Conservation (phyloP, 768 basidiomycete species). For the Suillus tomentosus region DNA sequence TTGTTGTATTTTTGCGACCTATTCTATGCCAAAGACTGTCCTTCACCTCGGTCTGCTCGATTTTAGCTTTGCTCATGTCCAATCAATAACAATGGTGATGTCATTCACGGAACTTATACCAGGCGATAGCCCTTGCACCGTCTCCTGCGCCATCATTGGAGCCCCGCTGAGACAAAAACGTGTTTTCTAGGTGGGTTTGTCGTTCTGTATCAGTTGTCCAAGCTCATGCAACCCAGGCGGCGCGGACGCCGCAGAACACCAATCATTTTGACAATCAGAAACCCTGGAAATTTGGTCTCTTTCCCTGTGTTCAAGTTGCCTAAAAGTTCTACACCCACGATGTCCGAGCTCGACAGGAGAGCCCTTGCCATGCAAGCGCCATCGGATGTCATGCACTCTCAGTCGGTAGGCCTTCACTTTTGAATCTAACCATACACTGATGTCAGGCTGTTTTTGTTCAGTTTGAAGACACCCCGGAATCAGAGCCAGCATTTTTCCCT, state of each 20-base stretch:
- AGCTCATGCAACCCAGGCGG: constrained; percentile 9
- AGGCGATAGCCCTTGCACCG: constrained; percentile 16
- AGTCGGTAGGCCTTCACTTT: background rate
- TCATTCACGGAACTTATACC: constrained; percentile 23
- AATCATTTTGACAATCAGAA: background rate
- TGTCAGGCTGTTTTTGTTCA: background rate
- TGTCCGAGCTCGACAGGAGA: constrained; percentile 7
- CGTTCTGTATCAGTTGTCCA: background rate
- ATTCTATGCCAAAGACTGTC: background rate
- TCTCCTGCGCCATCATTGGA: constrained; percentile 8
- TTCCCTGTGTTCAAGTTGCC: background rate
- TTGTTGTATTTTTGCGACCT: background rate
- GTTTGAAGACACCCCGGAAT: background rate
- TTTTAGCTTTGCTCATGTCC: constrained; percentile 10
- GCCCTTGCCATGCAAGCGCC: background rate
- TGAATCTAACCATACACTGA: background rate
- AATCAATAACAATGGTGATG: constrained; percentile 13
- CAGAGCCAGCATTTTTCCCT: background rate
- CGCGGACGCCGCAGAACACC: background rate
- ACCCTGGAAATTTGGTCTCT: background rate
- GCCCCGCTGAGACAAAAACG: background rate
- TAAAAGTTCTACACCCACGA: background rate
- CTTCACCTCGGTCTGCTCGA: background rate
- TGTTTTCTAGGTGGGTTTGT: constrained; percentile 1
- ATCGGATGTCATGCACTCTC: background rate